These are phyloP conservation scores for Dicorynia guianensis DNA, from an alignment of 306 rosid genomes.

Conservation along the genomic window DNA sequence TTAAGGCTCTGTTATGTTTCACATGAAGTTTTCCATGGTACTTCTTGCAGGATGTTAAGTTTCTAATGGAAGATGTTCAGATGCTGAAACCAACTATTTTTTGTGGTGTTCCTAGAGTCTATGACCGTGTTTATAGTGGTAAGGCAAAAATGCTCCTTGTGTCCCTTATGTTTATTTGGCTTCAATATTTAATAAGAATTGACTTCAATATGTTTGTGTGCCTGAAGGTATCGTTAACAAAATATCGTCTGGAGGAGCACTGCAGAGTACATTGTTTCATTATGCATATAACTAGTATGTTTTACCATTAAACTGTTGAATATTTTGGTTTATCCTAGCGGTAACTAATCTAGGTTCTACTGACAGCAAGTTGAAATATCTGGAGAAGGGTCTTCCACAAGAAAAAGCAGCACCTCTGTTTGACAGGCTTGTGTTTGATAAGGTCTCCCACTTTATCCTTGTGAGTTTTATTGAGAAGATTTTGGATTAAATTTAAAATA, in stretches of 20 bases:
- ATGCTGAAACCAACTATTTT: slow-evolving; percentile 79
- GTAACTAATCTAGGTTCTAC: slow-evolving; percentile 43
- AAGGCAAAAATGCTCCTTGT: slow-evolving; percentile 9
- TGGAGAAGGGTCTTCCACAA: slow-evolving; percentile 83
- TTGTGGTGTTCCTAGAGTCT: slow-evolving; percentile 93
- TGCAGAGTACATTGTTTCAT: slow-evolving; percentile 66
- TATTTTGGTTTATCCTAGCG: slow-evolving; percentile 25
- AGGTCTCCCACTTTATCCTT: slow-evolving; percentile 51
- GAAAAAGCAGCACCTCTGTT: slow-evolving; percentile 82
- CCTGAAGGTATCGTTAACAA: slow-evolving; percentile 63
- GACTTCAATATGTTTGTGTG: background rate
- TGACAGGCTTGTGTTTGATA: slow-evolving; percentile 84
- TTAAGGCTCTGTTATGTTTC: slow-evolving; percentile 12
- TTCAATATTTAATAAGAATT: slow-evolving; percentile 9
- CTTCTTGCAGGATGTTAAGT: slow-evolving; percentile 76
- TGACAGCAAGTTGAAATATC: slow-evolving; percentile 72
- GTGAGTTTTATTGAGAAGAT: slow-evolving; percentile 14
- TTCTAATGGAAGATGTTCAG: slow-evolving; percentile 83
- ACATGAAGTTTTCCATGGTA: slow-evolving; percentile 29
- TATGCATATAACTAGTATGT: slow-evolving; percentile 86
- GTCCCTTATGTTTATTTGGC: slow-evolving; percentile 1
- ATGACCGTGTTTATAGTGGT: slow-evolving; percentile 77
- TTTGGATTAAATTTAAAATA: slow-evolving; percentile 16
- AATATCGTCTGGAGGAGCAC: slow-evolving; percentile 71
- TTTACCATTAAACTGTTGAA: background rate